These are phyloP conservation scores for Colletotrichum sublineola DNA, from an alignment of 2,329 filamentous ascomycete species.

Conservation along the genomic window DNA sequence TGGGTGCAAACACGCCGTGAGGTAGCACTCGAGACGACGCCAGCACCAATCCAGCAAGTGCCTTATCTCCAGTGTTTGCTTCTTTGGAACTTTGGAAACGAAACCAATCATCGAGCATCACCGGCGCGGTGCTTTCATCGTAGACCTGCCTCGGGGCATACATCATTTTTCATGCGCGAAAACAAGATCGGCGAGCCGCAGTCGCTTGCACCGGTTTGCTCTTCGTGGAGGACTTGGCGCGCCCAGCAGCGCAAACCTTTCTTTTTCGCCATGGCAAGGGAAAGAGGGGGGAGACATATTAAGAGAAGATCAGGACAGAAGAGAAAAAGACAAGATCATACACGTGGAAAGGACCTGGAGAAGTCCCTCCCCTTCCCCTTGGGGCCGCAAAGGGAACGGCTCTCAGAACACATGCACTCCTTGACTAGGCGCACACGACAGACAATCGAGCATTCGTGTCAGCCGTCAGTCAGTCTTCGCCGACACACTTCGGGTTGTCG, in stretches of 20 bases:
- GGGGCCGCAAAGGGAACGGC: not conserved
- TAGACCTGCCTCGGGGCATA: not conserved
- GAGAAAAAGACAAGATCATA: not conserved
- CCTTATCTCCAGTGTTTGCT: not conserved
- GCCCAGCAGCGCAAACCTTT: not conserved
- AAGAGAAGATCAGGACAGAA: not conserved
- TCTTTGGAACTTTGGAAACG: not conserved
- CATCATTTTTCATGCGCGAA: not conserved
- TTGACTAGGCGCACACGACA: not conserved
- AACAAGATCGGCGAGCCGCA: constrained; percentile 17
- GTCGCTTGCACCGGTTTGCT: constrained; percentile 19
- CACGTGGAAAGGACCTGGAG: not conserved
- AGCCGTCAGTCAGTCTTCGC: not conserved
- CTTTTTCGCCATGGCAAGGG: not conserved
- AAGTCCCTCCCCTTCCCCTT: not conserved
- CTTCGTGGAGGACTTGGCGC: not conserved
- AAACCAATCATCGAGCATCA: constrained; percentile 2
- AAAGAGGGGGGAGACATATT: not conserved
- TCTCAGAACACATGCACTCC: not conserved
- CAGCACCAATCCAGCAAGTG: not conserved
- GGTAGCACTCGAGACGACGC: constrained; percentile 8
- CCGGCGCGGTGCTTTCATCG: constrained; percentile 8
- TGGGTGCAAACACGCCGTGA: not conserved
- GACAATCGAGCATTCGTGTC: not conserved
- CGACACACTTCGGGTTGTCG: not conserved